Conservation (phyloP, 805 yeast species). For the Spathaspora gorwiae region DNA sequence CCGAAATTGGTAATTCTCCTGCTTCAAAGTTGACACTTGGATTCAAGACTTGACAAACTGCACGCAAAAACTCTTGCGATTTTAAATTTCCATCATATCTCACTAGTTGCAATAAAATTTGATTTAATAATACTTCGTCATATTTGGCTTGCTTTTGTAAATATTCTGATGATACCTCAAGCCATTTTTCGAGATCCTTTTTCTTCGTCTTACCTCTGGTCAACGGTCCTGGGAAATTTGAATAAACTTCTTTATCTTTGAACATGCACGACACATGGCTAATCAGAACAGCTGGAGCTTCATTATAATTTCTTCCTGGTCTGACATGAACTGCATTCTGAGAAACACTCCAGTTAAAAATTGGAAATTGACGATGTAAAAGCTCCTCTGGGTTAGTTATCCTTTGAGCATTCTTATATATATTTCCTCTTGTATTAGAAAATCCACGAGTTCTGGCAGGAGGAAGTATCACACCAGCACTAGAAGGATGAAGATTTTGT, state of each 20-base stretch:
- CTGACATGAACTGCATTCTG: conserved; percentile 24
- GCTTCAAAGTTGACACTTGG: conserved; percentile 34
- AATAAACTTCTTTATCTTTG: conserved; percentile 20
- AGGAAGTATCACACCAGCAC: conserved; percentile 3
- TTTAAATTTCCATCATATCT: conserved; percentile 27
- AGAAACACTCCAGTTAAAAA: conserved; percentile 57
- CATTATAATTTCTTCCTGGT: conserved; percentile 27
- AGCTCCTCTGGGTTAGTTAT: conserved; percentile 52
- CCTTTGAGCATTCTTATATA: conserved; percentile 15
- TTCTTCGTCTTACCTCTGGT: conserved; percentile 50
- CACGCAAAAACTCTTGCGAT: conserved; percentile 23
- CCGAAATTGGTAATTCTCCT: conserved; percentile 10
- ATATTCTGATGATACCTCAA: conserved; percentile 21
- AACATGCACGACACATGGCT: conserved; percentile 14
- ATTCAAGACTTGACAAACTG: conserved; percentile 35
- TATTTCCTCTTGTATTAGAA: conserved; percentile 16
- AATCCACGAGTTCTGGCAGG: conserved; percentile 21
- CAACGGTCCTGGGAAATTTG: conserved; percentile 66
- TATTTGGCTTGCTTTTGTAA: conserved; percentile 8
- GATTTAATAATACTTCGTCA: conserved; percentile 27
- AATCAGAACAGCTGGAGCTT: conserved; percentile 28
- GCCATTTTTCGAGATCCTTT: conserved; percentile 68
- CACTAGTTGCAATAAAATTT: conserved; percentile 24
- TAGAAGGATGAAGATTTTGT: not conserved
- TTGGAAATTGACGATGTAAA: conserved; percentile 63